phyloP scores from a whole-genome alignment of 176 grass and related monocot genomes.

The Secale cereale region DNA sequence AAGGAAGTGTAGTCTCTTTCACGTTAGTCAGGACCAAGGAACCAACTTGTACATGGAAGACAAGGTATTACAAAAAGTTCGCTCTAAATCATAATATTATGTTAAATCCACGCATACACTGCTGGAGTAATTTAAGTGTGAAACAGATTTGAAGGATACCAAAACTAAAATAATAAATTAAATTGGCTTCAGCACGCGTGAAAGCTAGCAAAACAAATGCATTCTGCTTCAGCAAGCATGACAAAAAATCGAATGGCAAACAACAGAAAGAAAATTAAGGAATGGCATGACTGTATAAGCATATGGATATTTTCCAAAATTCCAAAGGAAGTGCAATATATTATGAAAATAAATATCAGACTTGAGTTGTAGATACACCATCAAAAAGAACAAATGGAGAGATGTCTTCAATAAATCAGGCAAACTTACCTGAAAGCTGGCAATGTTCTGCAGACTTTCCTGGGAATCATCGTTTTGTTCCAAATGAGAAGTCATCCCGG shows the following conservation, averaged over 20 bases:
- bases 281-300: background rate
- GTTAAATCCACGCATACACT: background rate
- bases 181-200: background rate
- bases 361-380: slow-evolving; percentile 1
- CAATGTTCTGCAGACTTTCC: slow-evolving; percentile 51
- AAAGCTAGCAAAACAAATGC: background rate
- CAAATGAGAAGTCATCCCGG: slow-evolving; percentile 24
- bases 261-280: background rate
- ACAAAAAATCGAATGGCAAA: background rate
- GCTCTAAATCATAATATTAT: background rate
- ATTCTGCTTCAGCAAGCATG: background rate
- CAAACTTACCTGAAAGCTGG: slow-evolving; percentile 82
- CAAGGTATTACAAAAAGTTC: background rate
- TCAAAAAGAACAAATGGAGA: background rate
- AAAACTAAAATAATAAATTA: background rate
- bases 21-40: background rate
- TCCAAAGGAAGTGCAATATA: background rate
- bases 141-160: background rate
- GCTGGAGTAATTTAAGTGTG: background rate
- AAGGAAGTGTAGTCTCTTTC: background rate
- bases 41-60: background rate
- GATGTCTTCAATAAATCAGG: background rate
- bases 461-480: slow-evolving; percentile 27
- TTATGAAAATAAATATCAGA: background rate
- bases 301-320: background rate